Percentiles rank a stretch among this genome's conserved stretches.
phyloP scores from a whole-genome alignment of 768 basidiomycete species.

The Lentinus brumalis region DNA sequence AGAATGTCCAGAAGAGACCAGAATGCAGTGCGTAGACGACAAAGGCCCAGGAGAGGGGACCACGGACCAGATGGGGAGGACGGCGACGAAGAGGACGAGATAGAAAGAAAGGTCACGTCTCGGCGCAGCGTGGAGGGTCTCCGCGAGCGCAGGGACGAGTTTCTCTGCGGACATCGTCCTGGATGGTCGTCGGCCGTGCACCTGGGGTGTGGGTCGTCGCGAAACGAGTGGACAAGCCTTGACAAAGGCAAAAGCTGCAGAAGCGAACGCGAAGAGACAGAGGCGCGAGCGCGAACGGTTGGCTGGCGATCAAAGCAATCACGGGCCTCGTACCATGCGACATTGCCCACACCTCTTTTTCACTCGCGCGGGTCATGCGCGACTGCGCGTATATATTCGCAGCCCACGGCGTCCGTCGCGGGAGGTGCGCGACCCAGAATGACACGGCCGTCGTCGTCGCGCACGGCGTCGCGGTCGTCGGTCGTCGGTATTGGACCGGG shows the following conservation, averaged over 20 bases:
- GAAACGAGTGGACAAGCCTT: constrained; percentile 13
- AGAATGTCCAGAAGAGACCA: constrained; percentile 44
- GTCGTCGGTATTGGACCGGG: constrained; percentile 8
- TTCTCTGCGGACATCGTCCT: constrained; percentile 9
- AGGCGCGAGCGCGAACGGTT: background rate
- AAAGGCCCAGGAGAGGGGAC: constrained; percentile 66
- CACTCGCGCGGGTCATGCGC: background rate
- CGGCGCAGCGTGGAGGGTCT: constrained; percentile 37
- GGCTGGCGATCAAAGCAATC: background rate
- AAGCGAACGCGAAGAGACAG: background rate
- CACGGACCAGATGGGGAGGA: constrained; percentile 66
- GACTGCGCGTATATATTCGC: background rate
- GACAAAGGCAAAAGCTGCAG: constrained; percentile 5
- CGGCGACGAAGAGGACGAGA: constrained; percentile 52
- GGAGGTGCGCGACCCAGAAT: background rate
- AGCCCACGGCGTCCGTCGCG: background rate
- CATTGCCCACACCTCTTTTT: background rate
- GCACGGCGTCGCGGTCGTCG: background rate
- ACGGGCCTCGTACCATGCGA: background rate
- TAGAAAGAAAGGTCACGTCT: constrained; percentile 56
- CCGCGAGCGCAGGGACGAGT: constrained; percentile 25
- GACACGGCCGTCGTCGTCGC: background rate
- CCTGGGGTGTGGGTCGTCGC: constrained; percentile 1
- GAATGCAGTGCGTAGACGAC: constrained; percentile 49
- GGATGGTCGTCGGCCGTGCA: background rate